phyloP scores from a whole-genome alignment of 1,139 yeast genomes.

The Magnusiomyces sp. region DNA sequence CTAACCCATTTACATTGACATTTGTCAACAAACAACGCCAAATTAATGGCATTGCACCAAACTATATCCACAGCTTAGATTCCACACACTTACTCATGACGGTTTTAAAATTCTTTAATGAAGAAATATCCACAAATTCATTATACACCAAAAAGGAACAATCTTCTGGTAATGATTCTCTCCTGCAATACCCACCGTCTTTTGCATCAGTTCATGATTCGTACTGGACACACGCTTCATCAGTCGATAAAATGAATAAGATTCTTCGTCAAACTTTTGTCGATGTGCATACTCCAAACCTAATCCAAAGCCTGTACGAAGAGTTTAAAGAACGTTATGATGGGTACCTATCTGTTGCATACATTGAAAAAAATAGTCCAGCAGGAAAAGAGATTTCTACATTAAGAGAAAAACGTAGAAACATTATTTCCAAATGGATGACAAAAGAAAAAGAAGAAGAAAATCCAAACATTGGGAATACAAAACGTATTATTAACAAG shows the following conservation, averaged over 20 bases:
- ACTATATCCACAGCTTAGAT: conserved; percentile 88
- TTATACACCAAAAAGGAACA: background rate
- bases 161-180: too few species aligned
- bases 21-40: conserved; percentile 76
- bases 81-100: conserved; percentile 96
- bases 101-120: conserved; percentile 33
- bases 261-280: conserved; percentile 74
- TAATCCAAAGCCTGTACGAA: conserved; percentile 54
- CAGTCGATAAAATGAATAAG: conserved; percentile 65
- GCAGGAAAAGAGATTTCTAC: conserved; percentile 23
- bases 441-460: conserved; percentile 30
- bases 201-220: conserved; percentile 98
- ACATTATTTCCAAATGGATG: conserved; percentile 49
- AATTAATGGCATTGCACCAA: conserved; percentile 87
- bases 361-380: conserved; percentile 39
- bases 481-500: too few species aligned
- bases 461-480: too few species aligned
- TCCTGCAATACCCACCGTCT: conserved; percentile 31
- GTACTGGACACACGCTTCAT: conserved; percentile 95
- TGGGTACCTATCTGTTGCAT: conserved; percentile 47
- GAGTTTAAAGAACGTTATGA: conserved; percentile 72
- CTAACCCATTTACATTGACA: conserved; percentile 67
- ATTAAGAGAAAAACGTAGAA: conserved; percentile 3
- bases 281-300: conserved; percentile 61
- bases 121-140: background rate